Conservation (phyloP, 2,329 filamentous ascomycete genomes). For the Fusarium anguioides region DNA sequence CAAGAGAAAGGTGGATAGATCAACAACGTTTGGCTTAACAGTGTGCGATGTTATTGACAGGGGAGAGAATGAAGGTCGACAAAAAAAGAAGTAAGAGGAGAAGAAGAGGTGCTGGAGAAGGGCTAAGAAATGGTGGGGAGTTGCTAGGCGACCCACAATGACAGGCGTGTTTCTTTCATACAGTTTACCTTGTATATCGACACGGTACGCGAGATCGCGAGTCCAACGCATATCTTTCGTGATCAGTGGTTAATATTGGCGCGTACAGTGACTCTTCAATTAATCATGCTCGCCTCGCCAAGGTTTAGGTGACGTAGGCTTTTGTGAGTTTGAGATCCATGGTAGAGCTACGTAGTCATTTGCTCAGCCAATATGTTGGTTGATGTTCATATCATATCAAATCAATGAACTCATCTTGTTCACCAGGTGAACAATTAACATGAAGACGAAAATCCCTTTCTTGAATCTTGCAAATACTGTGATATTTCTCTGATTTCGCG, state of each 20-base stretch:
- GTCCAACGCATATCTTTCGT: background rate
- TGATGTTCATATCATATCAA: background rate
- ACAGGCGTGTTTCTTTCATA: background rate
- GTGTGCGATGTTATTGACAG: constrained; percentile 17
- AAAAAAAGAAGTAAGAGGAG: constrained; percentile 6
- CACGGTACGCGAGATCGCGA: constrained; percentile 5
- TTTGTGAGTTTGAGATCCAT: background rate
- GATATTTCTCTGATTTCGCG: background rate
- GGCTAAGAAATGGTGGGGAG: background rate
- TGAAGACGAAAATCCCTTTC: background rate
- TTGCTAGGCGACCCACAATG: background rate
- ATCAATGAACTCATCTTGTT: background rate
- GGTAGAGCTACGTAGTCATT: background rate
- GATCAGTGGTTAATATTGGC: background rate
- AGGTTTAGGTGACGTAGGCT: too few species aligned
- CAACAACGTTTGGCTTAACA: background rate
- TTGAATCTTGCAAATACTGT: background rate
- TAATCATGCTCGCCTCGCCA: too few species aligned
- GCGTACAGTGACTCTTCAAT: background rate
- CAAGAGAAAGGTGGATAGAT: background rate
- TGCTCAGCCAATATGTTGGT: background rate
- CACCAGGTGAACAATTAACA: background rate
- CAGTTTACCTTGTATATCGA: background rate
- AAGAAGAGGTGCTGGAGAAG: background rate
- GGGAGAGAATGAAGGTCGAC: background rate